phyloP scores from a whole-genome alignment of 1,284 basidiomycete genomes.

The Austroboletus rostrupii region DNA sequence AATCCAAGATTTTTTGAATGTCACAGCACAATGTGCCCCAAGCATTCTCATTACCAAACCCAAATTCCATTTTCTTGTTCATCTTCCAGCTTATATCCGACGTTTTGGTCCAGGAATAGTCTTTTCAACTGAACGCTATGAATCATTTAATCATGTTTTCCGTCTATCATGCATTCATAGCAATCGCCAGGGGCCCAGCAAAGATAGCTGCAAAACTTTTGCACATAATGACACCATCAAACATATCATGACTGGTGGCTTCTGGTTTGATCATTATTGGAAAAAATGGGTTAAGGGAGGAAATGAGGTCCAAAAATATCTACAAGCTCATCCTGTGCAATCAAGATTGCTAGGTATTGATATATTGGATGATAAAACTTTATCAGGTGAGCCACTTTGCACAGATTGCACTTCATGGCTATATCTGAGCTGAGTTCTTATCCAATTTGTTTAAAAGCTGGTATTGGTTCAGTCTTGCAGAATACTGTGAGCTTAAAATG shows the following conservation, averaged over 20 bases:
- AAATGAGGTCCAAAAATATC: too few species aligned
- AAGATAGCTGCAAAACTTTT: constrained; percentile 11
- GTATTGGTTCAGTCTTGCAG: too few species aligned
- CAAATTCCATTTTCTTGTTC: constrained; percentile 15
- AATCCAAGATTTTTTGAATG: constrained; percentile 16
- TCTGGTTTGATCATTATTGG: constrained; percentile 1
- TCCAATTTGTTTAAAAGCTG: too few species aligned
- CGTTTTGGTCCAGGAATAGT: constrained; percentile 7
- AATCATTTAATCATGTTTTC: constrained; percentile 12
- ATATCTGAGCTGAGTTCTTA: too few species aligned
- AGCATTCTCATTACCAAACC: constrained; percentile 10
- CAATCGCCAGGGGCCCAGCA: constrained; percentile 13
- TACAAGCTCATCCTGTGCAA: too few species aligned
- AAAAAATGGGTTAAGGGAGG: too few species aligned
- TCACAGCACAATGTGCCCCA: constrained; percentile 7
- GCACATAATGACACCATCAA: constrained; percentile 12
- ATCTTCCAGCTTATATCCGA: constrained; percentile 8
- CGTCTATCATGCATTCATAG: constrained; percentile 10
- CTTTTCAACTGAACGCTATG: constrained; percentile 8
- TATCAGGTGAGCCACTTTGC: too few species aligned
- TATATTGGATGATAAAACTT: too few species aligned
- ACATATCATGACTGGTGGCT: constrained; percentile 12
- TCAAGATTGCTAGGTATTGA: too few species aligned
- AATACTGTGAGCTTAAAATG: too few species aligned
- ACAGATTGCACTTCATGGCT: too few species aligned